Base-by-base conservation (phyloP, 108 stramenopile species). In the Discostella pseudostelligera region DNA sequence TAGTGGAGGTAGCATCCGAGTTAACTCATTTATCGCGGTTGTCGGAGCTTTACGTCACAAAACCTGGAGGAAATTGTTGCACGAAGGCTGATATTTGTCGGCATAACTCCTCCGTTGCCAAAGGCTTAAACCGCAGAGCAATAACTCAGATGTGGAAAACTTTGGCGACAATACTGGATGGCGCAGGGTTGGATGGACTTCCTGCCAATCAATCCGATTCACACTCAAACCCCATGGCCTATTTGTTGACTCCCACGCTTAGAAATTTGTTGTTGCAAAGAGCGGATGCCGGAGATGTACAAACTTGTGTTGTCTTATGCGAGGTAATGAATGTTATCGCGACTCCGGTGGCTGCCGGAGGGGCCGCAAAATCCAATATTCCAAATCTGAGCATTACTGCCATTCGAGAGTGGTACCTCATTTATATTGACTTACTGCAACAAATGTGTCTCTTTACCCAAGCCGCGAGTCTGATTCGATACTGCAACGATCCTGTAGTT, bases 371-470 rank as follows among this genome's bases (percentile, higher is more conserved):
- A 29, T 80, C 78, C 5, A 74, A 60, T 0, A 67, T 93, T 24
- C 89, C 87, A 8, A 78, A 72, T 69, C 68, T 90, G 16, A 56
- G 71, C 17, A 72, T 90, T 17, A 62, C 78, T 40, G 40, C 88
- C 13, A 79, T 93, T 5, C 74, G 92, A 69, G 88, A 93, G 67
- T 93, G 92, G 92, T 93, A 93, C 64, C 69, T 93, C 8, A 80
- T 81, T 0, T 93, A 93, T 51, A 89, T 93, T 42, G 92, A 93
- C 55, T 65, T 93, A 2, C 66, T 93, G 35, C 83, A 88, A 26
- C 87, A 86, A 66, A 88, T 90, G 88, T 90, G 89, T 51, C 79
- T 93, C 2, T 93, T 89, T 57, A 76, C 83, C 10, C 84, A 85
- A 39, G 87, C 89, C 16, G 70, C 87, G 0, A 73, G 64, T 69